These are phyloP conservation scores for Aspergillus diversus DNA, from an alignment of 495 filamentous ascomycete species.

Conservation along the genomic window DNA sequence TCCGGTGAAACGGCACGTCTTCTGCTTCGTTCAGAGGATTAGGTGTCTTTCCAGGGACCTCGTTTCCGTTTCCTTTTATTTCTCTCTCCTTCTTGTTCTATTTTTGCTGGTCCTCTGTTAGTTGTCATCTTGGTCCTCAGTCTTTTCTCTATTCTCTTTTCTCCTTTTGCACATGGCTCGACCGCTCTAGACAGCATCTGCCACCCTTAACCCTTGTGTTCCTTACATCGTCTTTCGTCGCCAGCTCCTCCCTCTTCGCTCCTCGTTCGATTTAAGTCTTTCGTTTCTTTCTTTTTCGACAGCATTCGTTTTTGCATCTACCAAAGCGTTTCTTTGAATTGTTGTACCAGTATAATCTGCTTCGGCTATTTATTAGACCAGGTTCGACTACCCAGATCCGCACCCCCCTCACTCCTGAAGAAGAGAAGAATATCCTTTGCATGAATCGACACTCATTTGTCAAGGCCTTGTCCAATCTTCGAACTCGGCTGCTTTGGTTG, in stretches of 20 bases:
- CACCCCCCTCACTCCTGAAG: conserved; percentile 25
- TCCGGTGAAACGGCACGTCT: conserved; percentile 33
- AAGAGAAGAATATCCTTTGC: conserved; percentile 32
- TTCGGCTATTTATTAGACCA: conserved; percentile 42
- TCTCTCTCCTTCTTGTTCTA: conserved; percentile 23
- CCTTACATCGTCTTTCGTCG: conserved; percentile 29
- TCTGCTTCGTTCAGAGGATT: conserved; percentile 34
- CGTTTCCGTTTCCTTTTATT: conserved; percentile 27
- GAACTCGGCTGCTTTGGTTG: conserved; percentile 22
- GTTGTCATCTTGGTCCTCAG: conserved; percentile 20
- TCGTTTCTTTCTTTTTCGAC: conserved; percentile 36
- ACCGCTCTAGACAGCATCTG: conserved; percentile 36
- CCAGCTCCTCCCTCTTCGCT: conserved; percentile 27
- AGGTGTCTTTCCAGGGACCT: conserved; percentile 36
- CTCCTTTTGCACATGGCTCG: conserved; percentile 43
- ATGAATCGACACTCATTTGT: conserved; percentile 17
- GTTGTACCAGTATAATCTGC: conserved; percentile 47
- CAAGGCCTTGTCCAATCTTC: conserved; percentile 21
- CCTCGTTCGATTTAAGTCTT: conserved; percentile 37
- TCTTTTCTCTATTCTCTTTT: conserved; percentile 13
- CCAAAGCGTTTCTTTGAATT: conserved; percentile 30
- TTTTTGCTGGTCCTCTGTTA: conserved; percentile 22
- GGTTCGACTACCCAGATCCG: conserved; percentile 29
- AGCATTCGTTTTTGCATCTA: conserved; percentile 42
- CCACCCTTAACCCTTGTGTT: conserved; percentile 37